Percentiles rank a stretch among this genome's conserved stretches.
Conservation (phyloP, 176 grass and related monocot genomes). For the Thalia dealbata region DNA sequence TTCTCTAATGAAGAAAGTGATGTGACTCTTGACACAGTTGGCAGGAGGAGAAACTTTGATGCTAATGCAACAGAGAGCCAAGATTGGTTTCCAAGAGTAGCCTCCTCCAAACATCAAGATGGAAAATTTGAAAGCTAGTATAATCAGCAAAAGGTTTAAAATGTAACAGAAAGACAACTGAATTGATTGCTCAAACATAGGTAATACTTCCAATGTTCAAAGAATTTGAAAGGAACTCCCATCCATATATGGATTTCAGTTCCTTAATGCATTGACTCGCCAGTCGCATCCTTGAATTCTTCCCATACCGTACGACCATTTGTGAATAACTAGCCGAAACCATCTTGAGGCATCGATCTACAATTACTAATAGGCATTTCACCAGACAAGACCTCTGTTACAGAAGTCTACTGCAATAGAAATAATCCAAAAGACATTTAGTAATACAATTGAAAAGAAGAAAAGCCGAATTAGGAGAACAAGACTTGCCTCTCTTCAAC, state of each 20-base stretch:
- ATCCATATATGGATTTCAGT: not conserved
- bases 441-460: not conserved
- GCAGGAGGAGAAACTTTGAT: not conserved
- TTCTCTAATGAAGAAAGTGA: not conserved
- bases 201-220: not conserved
- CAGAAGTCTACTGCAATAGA: not conserved
- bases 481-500: not conserved
- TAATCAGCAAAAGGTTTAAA: not conserved
- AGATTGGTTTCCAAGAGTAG: too few species aligned
- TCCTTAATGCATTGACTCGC: not conserved
- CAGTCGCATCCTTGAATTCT: not conserved
- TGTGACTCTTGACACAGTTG: not conserved
- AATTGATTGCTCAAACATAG: not conserved
- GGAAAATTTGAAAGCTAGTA: not conserved
- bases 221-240: not conserved
- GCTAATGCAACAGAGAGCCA: not conserved
- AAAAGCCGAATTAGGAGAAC: not conserved
- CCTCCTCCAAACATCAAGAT: too few species aligned
- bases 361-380: not conserved
- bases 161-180: not conserved
- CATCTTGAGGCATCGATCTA: not conserved
- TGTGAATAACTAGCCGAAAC: not conserved
- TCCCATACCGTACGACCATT: not conserved
- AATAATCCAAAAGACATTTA: not conserved
- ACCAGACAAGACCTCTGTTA: not conserved